Percentiles rank a stretch among this genome's conserved stretches.
Evolutionary conservation across 2,329 filamentous ascomycete genomes (phyloP).

Genomic region (Arthrinium puccinioides): DNA sequence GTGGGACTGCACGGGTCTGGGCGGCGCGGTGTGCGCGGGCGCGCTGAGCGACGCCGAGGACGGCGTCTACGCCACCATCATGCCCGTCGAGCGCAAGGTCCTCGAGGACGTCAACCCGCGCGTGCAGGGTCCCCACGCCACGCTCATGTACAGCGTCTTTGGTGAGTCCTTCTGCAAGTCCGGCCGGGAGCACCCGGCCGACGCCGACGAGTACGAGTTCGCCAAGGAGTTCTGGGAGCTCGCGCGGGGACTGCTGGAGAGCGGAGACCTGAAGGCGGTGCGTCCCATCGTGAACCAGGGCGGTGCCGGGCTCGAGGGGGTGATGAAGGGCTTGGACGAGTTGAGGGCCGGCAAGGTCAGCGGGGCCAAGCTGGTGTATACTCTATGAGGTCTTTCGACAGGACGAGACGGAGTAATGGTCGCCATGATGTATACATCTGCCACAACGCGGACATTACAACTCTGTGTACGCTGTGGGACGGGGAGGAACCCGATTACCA

Average conservation of each 20-base stretch:
- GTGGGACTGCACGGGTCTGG: slow-evolving; percentile 26
- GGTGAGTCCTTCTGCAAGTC: slow-evolving; percentile 23
- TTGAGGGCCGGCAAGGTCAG: slow-evolving; percentile 27
- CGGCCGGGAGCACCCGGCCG: slow-evolving; percentile 6
- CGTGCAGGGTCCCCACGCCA: slow-evolving; percentile 18
- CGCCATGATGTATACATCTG: too few species aligned
- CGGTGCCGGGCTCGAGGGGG: slow-evolving; percentile 23
- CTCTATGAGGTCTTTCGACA: too few species aligned
- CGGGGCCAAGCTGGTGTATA: slow-evolving; percentile 38
- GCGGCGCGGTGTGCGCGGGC: slow-evolving; percentile 21
- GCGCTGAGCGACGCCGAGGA: slow-evolving; percentile 20
- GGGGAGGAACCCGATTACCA: too few species aligned
- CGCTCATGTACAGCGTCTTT: slow-evolving; percentile 32
- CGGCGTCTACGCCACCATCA: slow-evolving; percentile 32
- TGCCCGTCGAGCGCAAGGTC: slow-evolving; percentile 27
- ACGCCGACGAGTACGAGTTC: slow-evolving; percentile 25
- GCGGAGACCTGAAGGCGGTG: slow-evolving; percentile 29
- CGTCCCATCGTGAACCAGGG: slow-evolving; percentile 21
- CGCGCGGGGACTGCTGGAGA: slow-evolving; percentile 22
- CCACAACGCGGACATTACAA: too few species aligned
- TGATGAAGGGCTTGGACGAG: slow-evolving; percentile 26
- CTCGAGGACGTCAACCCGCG: slow-evolving; percentile 35
- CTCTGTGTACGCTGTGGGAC: not conserved
- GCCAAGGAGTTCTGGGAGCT: slow-evolving; percentile 29
- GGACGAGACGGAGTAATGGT: too few species aligned